Conservation (phyloP, 805 yeast genomes). For the Ogataea parapolymorpha region DNA sequence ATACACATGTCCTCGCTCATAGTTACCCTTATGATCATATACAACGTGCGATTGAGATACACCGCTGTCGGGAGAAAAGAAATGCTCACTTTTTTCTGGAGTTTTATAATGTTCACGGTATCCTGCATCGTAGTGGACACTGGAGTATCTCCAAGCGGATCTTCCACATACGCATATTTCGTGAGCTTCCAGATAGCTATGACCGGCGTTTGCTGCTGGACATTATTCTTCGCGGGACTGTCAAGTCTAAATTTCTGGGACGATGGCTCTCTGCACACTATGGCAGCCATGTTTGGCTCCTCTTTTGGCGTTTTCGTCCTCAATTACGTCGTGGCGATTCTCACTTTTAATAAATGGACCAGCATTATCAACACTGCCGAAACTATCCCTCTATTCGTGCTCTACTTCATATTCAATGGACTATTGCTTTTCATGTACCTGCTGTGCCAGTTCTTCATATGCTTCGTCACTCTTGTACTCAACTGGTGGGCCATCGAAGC, state of each 20-base stretch:
- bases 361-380: slow-evolving; percentile 44
- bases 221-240: slow-evolving; percentile 69
- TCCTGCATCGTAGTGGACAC: slow-evolving; percentile 79
- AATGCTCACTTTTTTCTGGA: slow-evolving; percentile 69
- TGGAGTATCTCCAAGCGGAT: slow-evolving; percentile 89
- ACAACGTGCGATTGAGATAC: slow-evolving; percentile 76
- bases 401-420: slow-evolving; percentile 70
- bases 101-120: slow-evolving; percentile 54
- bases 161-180: slow-evolving; percentile 71
- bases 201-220: slow-evolving; percentile 66
- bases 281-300: slow-evolving; percentile 50
- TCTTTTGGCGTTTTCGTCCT: slow-evolving; percentile 58
- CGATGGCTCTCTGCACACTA: slow-evolving; percentile 75
- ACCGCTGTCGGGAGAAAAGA: slow-evolving; percentile 95
- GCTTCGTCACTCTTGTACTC: slow-evolving; percentile 56
- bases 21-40: slow-evolving; percentile 65
- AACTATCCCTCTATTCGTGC: slow-evolving; percentile 67
- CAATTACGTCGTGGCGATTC: slow-evolving; percentile 62
- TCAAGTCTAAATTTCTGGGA: slow-evolving; percentile 91
- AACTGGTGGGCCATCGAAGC: slow-evolving; percentile 92
- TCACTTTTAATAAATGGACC: slow-evolving; percentile 72
- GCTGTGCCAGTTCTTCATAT: slow-evolving; percentile 64
- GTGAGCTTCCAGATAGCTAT: slow-evolving; percentile 79
- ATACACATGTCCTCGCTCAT: slow-evolving; percentile 73
- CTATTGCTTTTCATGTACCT: slow-evolving; percentile 59